Evolutionary conservation across 1,284 basidiomycete species (phyloP).

Genomic region (Takashimella koratensis): DNA sequence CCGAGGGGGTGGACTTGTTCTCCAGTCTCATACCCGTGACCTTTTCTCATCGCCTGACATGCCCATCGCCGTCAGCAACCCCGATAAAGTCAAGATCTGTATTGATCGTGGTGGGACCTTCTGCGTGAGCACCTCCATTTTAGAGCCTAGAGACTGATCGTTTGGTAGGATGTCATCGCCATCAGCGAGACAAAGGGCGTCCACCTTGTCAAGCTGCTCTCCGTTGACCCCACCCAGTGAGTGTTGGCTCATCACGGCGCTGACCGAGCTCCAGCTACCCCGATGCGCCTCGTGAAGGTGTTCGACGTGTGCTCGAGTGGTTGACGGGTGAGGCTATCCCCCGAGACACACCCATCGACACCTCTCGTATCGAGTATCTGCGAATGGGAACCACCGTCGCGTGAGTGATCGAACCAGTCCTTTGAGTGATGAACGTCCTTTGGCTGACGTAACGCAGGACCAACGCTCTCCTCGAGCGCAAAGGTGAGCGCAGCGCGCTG

Average conservation of each 20-base stretch:
- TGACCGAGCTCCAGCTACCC: conserved; percentile 61
- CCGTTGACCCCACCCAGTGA: conserved; percentile 4
- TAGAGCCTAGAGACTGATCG: not conserved
- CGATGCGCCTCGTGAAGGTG: conserved; percentile 86
- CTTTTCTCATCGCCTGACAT: not conserved
- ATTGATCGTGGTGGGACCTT: conserved; percentile 18
- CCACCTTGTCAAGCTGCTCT: conserved; percentile 6
- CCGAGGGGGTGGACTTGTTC: no score
- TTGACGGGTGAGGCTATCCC: conserved; percentile 57
- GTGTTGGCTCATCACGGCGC: not conserved
- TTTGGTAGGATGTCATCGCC: conserved; percentile 12
- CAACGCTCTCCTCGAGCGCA: conserved; percentile 90
- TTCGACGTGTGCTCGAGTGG: conserved; percentile 80
- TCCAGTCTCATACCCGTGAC: not conserved
- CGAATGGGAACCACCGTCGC: conserved; percentile 18
- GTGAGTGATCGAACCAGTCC: conserved; percentile 41
- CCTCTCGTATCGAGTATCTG: conserved; percentile 38
- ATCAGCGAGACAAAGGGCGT: conserved; percentile 11
- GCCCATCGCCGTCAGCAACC: conserved; percentile 4
- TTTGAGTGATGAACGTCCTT: no score
- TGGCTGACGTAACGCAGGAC: conserved; percentile 56
- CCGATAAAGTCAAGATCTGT: conserved; percentile 14
- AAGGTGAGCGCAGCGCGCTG: conserved; percentile 85
- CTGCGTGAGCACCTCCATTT: not conserved
- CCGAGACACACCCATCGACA: conserved; percentile 46